Base-by-base conservation (phyloP, 2,329 filamentous ascomycete genomes). In the Nemania diffusa region DNA sequence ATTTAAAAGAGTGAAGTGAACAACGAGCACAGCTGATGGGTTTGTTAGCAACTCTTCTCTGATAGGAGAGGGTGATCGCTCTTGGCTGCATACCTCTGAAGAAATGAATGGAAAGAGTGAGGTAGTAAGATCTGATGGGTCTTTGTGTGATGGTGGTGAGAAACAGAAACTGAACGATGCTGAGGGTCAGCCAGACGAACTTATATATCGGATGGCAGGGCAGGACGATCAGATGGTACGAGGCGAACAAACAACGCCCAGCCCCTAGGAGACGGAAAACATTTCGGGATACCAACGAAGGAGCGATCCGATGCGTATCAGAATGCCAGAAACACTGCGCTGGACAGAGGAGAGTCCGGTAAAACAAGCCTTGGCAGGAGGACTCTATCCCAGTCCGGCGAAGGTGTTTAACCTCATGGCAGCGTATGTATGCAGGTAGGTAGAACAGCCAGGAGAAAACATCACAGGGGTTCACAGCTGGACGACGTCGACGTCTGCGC, bases 1-100 rank as follows among this genome's bases (percentile, higher is more conserved):
- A 64, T 63, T 72, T 65, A 74, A 82, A 83, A 76, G 80, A 82
- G 73, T 79, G 79, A 81, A 75, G 58, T 68, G 77, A 82, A 82
- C 78, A 80, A 78, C 76, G 83, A 84, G 82, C 82, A 83, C 82
- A 84, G 82, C 83, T 84, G 69, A 67, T 63, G 6, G 7, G 29
- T 56, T 51, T 65, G 72, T 77, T 71, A 76, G 74, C 62, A 37
- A 63, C 55, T 44, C 46, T 59, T 22, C 50, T 22, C 50, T 48
- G 9, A 57, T 53, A 59, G 46, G 29, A 32, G 44, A 57, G 27
- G 42, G 46, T 29, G 51, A 27, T 60, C 48, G n/a, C 27, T 42
- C 32, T 29, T 51, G 42, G 44, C 37, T 46, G 57, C 79, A 77
- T 75, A 83, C 82, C 82, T 84, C 82, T 81, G 79, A 79, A 81